Evolutionary conservation across 805 yeast species (phyloP), one percentile per base, ranked within the genome.

Genomic region (Myxozyma mucilagina): DNA sequence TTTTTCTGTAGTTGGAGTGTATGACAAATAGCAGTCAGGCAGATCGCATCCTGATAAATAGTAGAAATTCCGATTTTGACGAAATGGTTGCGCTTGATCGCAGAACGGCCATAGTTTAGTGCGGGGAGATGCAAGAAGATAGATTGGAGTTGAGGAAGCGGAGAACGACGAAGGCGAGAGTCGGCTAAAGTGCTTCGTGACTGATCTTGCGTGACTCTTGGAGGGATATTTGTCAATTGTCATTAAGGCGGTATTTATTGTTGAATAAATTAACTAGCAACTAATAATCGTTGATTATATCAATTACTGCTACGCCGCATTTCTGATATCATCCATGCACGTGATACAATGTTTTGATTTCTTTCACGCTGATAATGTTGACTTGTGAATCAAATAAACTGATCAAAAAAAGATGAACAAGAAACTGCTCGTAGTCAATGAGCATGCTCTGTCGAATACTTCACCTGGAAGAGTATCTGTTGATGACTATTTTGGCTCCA

Each of bases 31-130:
- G 38, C 87, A 80, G 1, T 94, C 96, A 0, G 94, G 90, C 52
- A 90, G 80, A 65, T 88, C 85, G 56, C 87, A 86, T 16, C 99
- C 99, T 4, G 90, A 77, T 43, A 94, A 76, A 71, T 93, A 94
- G 73, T 81, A 90, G 74, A 94, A 94, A 76, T 93, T 92, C 58
- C 98, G 80, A 74, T 90, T 88, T 74, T 94, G 99, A 76, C 97
- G 84, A 67, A 92, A 81, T 6, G 88, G 87, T 61, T 84, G 84
- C 1, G 84, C 78, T 68, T 86, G 90, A 74, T 93, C 99, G 71
- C 66, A 51, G 76, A 79, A 65, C 78, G 81, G 41, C 71, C 67
- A 63, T 18, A 34, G 20, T 61, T 66, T 76, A 75, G 16, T 84
- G 89, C 42, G 75, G 82, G 50, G 74, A 63, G 43, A 47, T 6